Base-by-base conservation (phyloP, 495 filamentous ascomycete species). In the Penicillium manginii region DNA sequence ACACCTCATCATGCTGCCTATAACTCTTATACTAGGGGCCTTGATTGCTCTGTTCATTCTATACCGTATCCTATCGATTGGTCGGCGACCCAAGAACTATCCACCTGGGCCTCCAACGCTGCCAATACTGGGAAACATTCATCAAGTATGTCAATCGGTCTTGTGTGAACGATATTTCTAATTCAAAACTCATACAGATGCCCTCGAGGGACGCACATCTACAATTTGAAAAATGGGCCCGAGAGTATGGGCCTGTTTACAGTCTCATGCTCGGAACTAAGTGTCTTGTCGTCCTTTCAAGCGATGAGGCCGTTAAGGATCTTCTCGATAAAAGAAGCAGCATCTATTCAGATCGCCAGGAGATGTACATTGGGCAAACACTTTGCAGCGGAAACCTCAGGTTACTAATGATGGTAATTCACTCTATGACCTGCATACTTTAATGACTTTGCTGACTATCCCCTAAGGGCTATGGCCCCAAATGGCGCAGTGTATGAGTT, bases 281-380 rank as follows among this genome's bases (percentile, higher is more conserved):
- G 43, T 77, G 76, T 17, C 77, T 85, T 49, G 83, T 89, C 39
- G 83, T 86, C 69, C 82, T 89, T 31, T 83, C 82, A 0, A 80
- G 78, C 8, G 83, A 85, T 31, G 66, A 79, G 22, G 73, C 85
- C 5, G 82, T 85, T 15, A 71, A 80, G 19, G 84, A 88, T 19
- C 70, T 90, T 1, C 74, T 90, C 3, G 79, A 84, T n/a, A 80
- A 81, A 50, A 68, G 83, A 32, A 79, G 80, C 4, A 59, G 67
- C n/a, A 85, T 84, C 58, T 88, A 88, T 66, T 87, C 84, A 10
- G 78, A 86, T 63, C 81, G 87, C 9, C 86, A 84, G 3, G 72
- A 77, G 17, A 63, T 78, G 56, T 72, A 76, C 18, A 68, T 73
- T 21, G 69, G 74, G 7, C 73, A 77, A 54, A 75, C 67, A 39